Evolutionary conservation across 192 early-diverging fungal species (phyloP), one percentile per base, ranked within the genome.

Genomic region (Umbelopsis ramanniana): DNA sequence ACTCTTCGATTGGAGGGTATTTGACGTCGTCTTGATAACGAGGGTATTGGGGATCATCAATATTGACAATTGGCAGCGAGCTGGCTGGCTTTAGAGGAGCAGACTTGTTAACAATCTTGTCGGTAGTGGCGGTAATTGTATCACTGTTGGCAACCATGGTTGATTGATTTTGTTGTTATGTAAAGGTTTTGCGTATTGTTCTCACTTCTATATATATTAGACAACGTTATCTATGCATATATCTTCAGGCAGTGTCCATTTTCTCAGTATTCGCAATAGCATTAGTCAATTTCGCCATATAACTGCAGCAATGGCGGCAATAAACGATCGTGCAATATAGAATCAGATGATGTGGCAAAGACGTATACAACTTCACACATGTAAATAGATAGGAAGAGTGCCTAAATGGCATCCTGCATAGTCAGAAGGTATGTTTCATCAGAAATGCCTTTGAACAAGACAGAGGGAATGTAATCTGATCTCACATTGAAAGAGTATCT

Each of bases 1-100:
- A 78, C 29, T 8, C 15, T 48, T 70, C 48, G 8, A 78, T 24
- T n/a, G 50, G 45, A 17, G 76, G 76, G 40, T 78, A 78, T 52
- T 73, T 68, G 19, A 45, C 35, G 17, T 68, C 67, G 19, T 63
- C 57, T 63, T 63, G 57, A 19, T 37, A 63, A 17, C 37, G 15
- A 4, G 57, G 57, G 26, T 63, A 63, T 33, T 63, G 57, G 15
- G 57, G 57, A 37, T 63, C 57, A 19, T 63, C 57, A 19, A 63
- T 63, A 14, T 63, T 29, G 19, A 63, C 57, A 37, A 63, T 63
- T 19, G 57, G 57, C 0, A 63, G 29, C 0, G 33, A 19, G 33
- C 12, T 19, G 12, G 26, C 57, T 6, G 57, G 57, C 12, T 63
- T 63, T 15, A 63, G 29, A 7, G 57, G 57, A 14, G 57, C 19